A percentile compares a stretch with the other conserved stretches of the same genome.
Conservation (phyloP, 352 stramenopile genomes). For the Pythium brassicae region DNA sequence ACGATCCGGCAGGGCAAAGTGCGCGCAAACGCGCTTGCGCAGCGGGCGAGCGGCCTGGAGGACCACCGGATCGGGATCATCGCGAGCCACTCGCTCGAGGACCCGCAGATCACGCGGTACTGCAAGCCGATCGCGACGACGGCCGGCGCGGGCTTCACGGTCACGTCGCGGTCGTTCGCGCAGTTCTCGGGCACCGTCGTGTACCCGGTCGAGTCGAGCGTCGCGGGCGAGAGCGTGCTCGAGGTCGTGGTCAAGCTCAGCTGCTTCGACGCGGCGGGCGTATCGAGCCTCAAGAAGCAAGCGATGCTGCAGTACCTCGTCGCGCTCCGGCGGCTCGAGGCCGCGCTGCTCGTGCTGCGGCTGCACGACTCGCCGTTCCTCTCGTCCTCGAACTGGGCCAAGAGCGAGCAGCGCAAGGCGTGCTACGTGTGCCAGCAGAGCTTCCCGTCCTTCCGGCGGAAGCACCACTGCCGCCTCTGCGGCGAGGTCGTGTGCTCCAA, state of each 20-base stretch:
- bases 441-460: constrained; percentile 51
- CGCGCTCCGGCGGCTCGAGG: constrained; percentile 41
- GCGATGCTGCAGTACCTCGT: constrained; percentile 51
- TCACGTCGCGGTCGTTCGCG: constrained; percentile 38
- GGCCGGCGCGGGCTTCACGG: constrained; percentile 19
- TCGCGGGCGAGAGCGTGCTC: constrained; percentile 32
- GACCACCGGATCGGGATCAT: constrained; percentile 64
- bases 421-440: constrained; percentile 54
- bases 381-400: constrained; percentile 52
- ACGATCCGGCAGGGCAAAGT: constrained; percentile 45
- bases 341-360: constrained; percentile 54
- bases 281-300: constrained; percentile 31
- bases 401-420: constrained; percentile 39
- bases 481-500: constrained; percentile 70
- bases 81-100: constrained; percentile 62
- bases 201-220: constrained; percentile 45
- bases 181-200: constrained; percentile 63
- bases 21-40: constrained; percentile 6
- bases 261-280: constrained; percentile 43
- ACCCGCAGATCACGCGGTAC: constrained; percentile 50
- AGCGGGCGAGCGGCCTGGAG: constrained; percentile 8
- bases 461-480: constrained; percentile 74
- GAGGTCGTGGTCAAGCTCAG: constrained; percentile 69
- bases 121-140: constrained; percentile 49
- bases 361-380: constrained; percentile 55